Evolutionary conservation across 2,329 filamentous ascomycete genomes (phyloP).

Genomic region (Nemania bipapillata): DNA sequence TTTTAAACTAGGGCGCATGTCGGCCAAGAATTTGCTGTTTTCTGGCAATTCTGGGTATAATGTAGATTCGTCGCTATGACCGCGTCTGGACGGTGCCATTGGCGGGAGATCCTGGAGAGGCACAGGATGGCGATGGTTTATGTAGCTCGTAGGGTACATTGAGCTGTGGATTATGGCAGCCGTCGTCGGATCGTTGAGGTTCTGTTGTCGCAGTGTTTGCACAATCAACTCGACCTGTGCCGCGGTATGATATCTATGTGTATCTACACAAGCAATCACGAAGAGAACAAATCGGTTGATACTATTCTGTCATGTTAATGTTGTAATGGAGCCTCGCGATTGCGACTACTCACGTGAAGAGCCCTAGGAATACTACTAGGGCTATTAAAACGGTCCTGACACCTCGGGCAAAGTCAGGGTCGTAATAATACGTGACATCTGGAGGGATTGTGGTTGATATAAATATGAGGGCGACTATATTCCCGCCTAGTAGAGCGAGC

Average conservation of each 20-base stretch:
- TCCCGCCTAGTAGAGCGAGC: slow-evolving; percentile 26
- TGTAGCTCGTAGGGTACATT: background rate
- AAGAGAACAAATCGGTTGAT: slow-evolving; percentile 29
- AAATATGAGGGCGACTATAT: slow-evolving; percentile 28
- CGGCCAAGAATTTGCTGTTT: slow-evolving; percentile 29
- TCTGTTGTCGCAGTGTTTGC: slow-evolving; percentile 27
- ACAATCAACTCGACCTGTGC: slow-evolving; percentile 28
- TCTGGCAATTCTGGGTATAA: slow-evolving; percentile 28
- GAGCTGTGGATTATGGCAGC: slow-evolving; percentile 20
- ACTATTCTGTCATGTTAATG: slow-evolving; percentile 12
- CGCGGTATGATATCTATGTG: slow-evolving; percentile 23
- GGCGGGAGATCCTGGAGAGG: background rate
- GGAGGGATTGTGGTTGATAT: background rate
- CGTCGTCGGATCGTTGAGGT: slow-evolving; percentile 14
- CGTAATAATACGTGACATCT: background rate
- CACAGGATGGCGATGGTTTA: slow-evolving; percentile 1
- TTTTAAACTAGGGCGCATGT: slow-evolving; percentile 5
- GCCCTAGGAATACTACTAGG: background rate
- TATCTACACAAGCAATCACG: slow-evolving; percentile 29
- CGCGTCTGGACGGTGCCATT: background rate
- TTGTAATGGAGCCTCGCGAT: background rate
- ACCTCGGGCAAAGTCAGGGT: too few species aligned
- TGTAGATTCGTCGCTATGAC: background rate
- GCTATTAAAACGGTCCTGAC: slow-evolving; percentile 3
- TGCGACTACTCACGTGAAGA: slow-evolving; percentile 24